Percentiles rank a stretch among this genome's conserved stretches.
These are phyloP conservation scores for Aspergillus oerlinghausenensis DNA, from an alignment of 2,329 filamentous ascomycete genomes.

Conservation along the genomic window DNA sequence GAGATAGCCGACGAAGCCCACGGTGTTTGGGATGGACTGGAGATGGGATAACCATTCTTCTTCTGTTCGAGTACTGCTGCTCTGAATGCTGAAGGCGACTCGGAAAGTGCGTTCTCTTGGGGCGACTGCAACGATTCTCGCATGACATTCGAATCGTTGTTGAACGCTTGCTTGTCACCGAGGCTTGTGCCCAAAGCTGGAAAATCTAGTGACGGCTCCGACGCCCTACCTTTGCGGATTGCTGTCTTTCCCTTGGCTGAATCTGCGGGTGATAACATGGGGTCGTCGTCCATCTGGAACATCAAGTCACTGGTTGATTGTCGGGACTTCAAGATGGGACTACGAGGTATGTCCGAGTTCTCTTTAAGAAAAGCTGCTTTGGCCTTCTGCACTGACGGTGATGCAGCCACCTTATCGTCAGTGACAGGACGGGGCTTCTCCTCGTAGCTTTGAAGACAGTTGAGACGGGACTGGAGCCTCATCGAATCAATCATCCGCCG, in stretches of 20 bases:
- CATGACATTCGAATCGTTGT: conserved; percentile 21
- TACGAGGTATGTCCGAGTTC: conserved; percentile 48
- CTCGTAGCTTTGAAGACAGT: conserved; percentile 63
- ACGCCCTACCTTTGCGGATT: conserved; percentile 17
- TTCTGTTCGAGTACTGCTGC: conserved; percentile 18
- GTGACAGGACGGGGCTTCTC: conserved; percentile 58
- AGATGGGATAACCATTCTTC: conserved; percentile 20
- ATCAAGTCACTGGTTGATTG: conserved; percentile 72
- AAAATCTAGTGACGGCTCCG: conserved; percentile 21
- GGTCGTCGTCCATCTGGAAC: conserved; percentile 88
- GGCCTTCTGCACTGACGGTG: conserved; percentile 40
- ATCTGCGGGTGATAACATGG: conserved; percentile 21
- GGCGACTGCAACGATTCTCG: conserved; percentile 27
- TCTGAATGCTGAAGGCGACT: conserved; percentile 23
- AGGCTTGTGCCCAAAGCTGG: conserved; percentile 24
- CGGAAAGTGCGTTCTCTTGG: conserved; percentile 12
- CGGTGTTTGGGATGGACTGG: conserved; percentile 37
- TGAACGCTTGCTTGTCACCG: conserved; percentile 23
- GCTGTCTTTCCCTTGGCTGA: conserved; percentile 27
- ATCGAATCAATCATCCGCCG: conserved; percentile 72
- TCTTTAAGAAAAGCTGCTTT: conserved; percentile 41
- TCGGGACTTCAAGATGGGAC: conserved; percentile 64
- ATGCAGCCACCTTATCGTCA: conserved; percentile 57
- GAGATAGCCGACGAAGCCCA: conserved; percentile 54
- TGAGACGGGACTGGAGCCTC: conserved; percentile 60